These are phyloP conservation scores for Fusarium falciforme DNA, from an alignment of 2,329 filamentous ascomycete species.

Conservation along the genomic window DNA sequence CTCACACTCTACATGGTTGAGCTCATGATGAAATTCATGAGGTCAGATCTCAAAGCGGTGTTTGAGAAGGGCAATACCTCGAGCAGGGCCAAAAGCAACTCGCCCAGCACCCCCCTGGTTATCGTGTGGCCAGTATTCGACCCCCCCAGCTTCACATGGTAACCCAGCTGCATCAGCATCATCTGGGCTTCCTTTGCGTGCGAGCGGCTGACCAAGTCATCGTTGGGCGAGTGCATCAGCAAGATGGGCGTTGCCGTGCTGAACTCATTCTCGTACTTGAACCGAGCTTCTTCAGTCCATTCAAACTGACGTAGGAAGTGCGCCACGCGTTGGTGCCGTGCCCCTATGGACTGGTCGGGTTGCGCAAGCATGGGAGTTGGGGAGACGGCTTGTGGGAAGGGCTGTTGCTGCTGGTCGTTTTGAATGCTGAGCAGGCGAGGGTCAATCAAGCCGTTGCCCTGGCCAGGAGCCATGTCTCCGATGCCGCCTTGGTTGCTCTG, in stretches of 20 bases:
- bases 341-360: not conserved
- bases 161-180: slow-evolving; percentile 1
- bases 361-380: not conserved
- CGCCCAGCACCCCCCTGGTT: not conserved
- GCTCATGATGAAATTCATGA: not conserved
- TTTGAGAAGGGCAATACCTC: not conserved
- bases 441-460: not conserved
- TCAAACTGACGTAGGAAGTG: slow-evolving; percentile 1
- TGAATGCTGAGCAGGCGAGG: not conserved
- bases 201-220: not conserved
- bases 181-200: not conserved
- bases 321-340: not conserved
- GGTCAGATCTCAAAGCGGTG: not conserved
- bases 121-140: not conserved
- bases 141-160: not conserved
- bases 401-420: not conserved
- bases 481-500: not conserved
- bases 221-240: not conserved
- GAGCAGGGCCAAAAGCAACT: not conserved
- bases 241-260: slow-evolving; percentile 5
- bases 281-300: not conserved
- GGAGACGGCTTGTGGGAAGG: not conserved
- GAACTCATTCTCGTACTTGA: not conserved
- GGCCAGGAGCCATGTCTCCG: not conserved
- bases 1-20: not conserved